Conservation (phyloP, 352 stramenopile species). For the Phytophthora chlamydospora region DNA sequence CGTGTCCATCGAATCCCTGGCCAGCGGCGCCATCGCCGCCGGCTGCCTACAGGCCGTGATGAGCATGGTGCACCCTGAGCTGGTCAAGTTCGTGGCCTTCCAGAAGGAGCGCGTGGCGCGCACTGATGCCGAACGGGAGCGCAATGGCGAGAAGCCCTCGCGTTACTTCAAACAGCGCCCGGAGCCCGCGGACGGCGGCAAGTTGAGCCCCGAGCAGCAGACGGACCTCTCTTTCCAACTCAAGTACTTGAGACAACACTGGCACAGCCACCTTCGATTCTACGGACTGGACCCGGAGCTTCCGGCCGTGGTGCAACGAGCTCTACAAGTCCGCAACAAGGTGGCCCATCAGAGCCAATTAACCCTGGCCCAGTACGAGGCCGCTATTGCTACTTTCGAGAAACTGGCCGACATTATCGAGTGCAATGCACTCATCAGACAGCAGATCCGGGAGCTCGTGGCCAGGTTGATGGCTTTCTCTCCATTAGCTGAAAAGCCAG, state of each 20-base stretch:
- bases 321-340: slow-evolving; percentile 44
- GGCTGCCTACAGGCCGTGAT: slow-evolving; percentile 51
- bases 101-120: slow-evolving; percentile 40
- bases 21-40: slow-evolving; percentile 35
- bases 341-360: slow-evolving; percentile 45
- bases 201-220: slow-evolving; percentile 26
- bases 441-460: slow-evolving; percentile 40
- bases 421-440: slow-evolving; percentile 30
- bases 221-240: slow-evolving; percentile 43
- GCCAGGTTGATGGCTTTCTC: slow-evolving; percentile 36
- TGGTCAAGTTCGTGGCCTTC: slow-evolving; percentile 43
- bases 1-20: slow-evolving; percentile 34
- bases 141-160: slow-evolving; percentile 8
- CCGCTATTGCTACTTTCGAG: slow-evolving; percentile 44
- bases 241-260: slow-evolving; percentile 46
- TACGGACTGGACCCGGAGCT: slow-evolving; percentile 33
- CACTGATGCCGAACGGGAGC: slow-evolving; percentile 20
- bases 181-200: background rate
- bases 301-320: slow-evolving; percentile 35
- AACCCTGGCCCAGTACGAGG: slow-evolving; percentile 34
- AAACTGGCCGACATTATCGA: slow-evolving; percentile 42
- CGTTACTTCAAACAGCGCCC: slow-evolving; percentile 10
- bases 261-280: slow-evolving; percentile 45
- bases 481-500: slow-evolving; percentile 1
- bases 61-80: slow-evolving; percentile 46